These are phyloP conservation scores for Escallonia herrerae DNA, from an alignment of 129 eudicot species.

Conservation along the genomic window DNA sequence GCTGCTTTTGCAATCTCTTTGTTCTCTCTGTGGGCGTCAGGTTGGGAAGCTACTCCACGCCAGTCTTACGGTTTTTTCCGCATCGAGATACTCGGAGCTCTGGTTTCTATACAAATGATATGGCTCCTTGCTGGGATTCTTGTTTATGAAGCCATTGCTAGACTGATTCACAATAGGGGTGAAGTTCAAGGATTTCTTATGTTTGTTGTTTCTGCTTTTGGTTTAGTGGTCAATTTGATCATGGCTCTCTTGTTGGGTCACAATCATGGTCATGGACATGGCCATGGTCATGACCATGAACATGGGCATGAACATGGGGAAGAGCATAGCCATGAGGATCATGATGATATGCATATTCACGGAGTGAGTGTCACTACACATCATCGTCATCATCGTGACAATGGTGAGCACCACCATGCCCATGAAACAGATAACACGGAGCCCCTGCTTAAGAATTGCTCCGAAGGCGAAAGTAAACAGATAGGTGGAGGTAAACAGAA, in stretches of 20 bases:
- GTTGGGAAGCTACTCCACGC: constrained; percentile 71
- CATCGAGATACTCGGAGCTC: constrained; percentile 62
- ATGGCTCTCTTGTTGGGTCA: constrained; percentile 58
- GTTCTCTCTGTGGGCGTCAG: constrained; percentile 63
- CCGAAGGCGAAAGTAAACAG: constrained; percentile 16
- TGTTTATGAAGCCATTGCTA: constrained; percentile 52
- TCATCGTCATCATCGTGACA: constrained; percentile 22
- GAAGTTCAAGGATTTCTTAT: constrained; percentile 59
- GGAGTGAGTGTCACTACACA: constrained; percentile 41
- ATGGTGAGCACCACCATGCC: constrained; percentile 29
- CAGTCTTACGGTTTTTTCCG: constrained; percentile 68
- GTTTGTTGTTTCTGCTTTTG: constrained; percentile 57
- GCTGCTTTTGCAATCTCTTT: constrained; percentile 74
- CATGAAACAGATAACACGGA: constrained; percentile 17
- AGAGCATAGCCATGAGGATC: constrained; percentile 27
- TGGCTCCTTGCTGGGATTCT: constrained; percentile 64
- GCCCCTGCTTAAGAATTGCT: constrained; percentile 26
- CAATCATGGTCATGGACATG: constrained; percentile 38
- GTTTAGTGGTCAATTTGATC: constrained; percentile 45
- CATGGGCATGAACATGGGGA: constrained; percentile 9
- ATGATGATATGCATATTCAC: constrained; percentile 29
- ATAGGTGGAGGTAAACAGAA: constrained; percentile 18
- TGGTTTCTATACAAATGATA: constrained; percentile 63
- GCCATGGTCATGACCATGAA: too few relatives aligned
- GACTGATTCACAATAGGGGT: constrained; percentile 39